phyloP scores from a whole-genome alignment of 305 asterid species.

The Ilex paraguariensis region DNA sequence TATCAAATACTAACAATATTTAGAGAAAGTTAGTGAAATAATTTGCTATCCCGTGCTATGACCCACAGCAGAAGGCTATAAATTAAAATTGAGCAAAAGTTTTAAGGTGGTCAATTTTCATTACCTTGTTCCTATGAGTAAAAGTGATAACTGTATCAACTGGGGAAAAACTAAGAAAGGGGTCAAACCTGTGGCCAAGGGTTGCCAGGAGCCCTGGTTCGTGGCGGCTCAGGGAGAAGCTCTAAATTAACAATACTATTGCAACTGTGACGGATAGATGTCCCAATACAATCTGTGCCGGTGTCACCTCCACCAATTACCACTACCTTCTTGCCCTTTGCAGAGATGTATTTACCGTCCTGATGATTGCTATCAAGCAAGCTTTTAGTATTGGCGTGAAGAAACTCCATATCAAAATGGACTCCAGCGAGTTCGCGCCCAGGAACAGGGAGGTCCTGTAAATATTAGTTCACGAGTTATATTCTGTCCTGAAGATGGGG shows the following conservation, averaged over 20 bases:
- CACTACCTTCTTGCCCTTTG: conserved; percentile 95
- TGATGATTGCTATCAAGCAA: conserved; percentile 84
- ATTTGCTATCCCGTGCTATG: no score
- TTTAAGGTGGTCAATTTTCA: no score
- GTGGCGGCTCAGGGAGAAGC: conserved; percentile 97
- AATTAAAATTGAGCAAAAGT: no score
- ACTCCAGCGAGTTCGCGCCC: conserved; percentile 94
- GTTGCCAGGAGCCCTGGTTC: conserved; percentile 82
- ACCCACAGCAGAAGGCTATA: no score
- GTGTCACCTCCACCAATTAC: conserved; percentile 99
- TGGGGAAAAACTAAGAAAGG: not conserved
- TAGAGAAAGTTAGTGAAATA: no score
- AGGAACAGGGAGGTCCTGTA: conserved; percentile 95
- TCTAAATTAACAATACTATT: conserved; percentile 66
- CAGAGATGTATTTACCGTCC: conserved; percentile 89
- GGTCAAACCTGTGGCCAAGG: conserved; percentile 98
- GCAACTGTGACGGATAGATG: conserved; percentile 95
- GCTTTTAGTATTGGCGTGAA: conserved; percentile 94
- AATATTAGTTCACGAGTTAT: conserved; percentile 10
- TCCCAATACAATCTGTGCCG: conserved; percentile 98
- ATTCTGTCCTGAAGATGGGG: no score
- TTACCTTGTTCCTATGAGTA: no score
- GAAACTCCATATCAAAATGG: conserved; percentile 98
- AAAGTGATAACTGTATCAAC: not conserved
- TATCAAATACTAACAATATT: no score